Percentiles rank a stretch among this genome's conserved stretches.
Conservation (phyloP, 148 eudicot species). For the Polygonum maritimum region DNA sequence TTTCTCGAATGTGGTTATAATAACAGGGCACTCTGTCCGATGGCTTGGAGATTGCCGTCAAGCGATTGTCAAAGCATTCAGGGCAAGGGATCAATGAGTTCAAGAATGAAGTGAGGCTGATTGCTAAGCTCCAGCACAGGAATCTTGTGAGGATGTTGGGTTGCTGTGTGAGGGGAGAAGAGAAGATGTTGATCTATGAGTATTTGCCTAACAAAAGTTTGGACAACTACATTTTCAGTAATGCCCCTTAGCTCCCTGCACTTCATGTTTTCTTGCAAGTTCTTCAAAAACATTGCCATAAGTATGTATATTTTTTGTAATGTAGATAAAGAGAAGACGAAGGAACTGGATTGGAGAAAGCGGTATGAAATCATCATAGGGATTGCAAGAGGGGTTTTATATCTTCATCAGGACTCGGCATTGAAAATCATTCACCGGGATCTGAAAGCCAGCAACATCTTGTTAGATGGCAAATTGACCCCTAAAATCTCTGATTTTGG, state of each 20-base stretch:
- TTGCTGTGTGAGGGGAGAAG: slow-evolving; percentile 5
- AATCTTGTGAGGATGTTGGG: slow-evolving; percentile 5
- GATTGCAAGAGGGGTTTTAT: slow-evolving; percentile 24
- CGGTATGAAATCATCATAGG: slow-evolving; percentile 22
- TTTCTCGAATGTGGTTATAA: background rate
- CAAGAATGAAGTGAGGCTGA: slow-evolving; percentile 6
- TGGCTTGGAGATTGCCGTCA: background rate
- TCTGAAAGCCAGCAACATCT: slow-evolving; percentile 16
- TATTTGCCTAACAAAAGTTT: slow-evolving; percentile 9
- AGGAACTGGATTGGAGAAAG: slow-evolving; percentile 16
- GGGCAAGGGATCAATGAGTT: slow-evolving; percentile 9
- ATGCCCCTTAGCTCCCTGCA: background rate
- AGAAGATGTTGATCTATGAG: slow-evolving; percentile 12
- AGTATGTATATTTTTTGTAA: background rate
- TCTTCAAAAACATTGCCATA: too few species aligned
- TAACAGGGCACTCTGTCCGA: background rate
- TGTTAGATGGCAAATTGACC: slow-evolving; percentile 14
- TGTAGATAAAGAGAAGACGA: slow-evolving; percentile 6
- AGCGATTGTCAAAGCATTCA: slow-evolving; percentile 6
- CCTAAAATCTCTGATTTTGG: slow-evolving; percentile 27
- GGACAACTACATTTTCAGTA: slow-evolving; percentile 9
- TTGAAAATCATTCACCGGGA: slow-evolving; percentile 23
- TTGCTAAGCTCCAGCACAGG: slow-evolving; percentile 6
- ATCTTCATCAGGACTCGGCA: slow-evolving; percentile 27
- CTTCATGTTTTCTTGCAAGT: too few species aligned